These are phyloP conservation scores for Cladosporium sp. DNA, from an alignment of 2,329 filamentous ascomycete species.

Conservation along the genomic window DNA sequence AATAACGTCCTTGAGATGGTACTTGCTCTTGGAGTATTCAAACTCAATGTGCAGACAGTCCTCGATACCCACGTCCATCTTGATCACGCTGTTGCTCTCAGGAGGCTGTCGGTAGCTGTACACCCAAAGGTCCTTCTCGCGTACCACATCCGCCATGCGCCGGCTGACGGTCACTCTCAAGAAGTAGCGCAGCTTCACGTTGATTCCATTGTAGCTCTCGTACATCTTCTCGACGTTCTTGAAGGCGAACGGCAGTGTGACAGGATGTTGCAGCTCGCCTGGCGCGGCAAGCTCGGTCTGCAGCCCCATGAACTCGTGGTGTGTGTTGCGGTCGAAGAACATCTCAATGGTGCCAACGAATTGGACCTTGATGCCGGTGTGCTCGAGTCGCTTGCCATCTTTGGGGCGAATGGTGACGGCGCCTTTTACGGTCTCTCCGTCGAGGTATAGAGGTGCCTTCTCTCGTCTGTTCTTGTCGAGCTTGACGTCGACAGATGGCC, in stretches of 20 bases:
- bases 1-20: constrained; percentile 98
- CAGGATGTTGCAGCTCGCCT: constrained; percentile 95
- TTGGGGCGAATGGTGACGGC: constrained; percentile 93
- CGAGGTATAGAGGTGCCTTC: constrained; percentile 95
- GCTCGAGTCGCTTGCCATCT: constrained; percentile 95
- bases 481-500: constrained; percentile 95
- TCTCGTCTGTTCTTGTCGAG: constrained; percentile 97
- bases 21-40: constrained; percentile 98
- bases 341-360: constrained; percentile 99
- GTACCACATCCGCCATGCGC: constrained; percentile 95
- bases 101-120: constrained; percentile 98
- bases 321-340: constrained; percentile 99
- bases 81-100: constrained; percentile 97
- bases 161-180: constrained; percentile 93
- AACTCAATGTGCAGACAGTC: constrained; percentile 99
- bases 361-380: constrained; percentile 98
- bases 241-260: constrained; percentile 99
- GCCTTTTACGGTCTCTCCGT: constrained; percentile 97
- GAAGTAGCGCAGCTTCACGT: constrained; percentile 98
- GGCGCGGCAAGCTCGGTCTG: constrained; percentile 96
- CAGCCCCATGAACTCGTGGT: constrained; percentile 97
- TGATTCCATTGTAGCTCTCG: constrained; percentile 99
- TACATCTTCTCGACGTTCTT: constrained; percentile 99
- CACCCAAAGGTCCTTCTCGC: constrained; percentile 99
- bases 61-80: constrained; percentile 99